Evolutionary conservation across 2,329 filamentous ascomycete species (phyloP), one percentile per base, ranked within the genome.

Genomic region (Fusarium pseudonygamai): DNA sequence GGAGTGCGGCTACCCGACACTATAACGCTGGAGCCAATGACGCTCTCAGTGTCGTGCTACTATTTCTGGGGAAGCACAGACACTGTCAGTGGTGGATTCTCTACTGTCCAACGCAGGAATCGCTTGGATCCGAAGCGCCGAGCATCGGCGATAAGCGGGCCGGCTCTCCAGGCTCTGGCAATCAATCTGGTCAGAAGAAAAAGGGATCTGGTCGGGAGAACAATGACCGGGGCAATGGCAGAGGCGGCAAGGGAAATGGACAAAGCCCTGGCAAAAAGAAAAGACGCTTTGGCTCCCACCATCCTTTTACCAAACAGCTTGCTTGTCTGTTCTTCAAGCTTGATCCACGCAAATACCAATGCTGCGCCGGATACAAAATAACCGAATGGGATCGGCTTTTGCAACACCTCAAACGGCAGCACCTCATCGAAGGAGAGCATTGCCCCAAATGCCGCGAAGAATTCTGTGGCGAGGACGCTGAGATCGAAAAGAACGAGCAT

Each of bases 11-110:
- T 37, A 39, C 11, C 20, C 50, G 32, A n/a, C 1, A 28, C 24
- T 4, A 1, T n/a, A 2, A n/a, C 34, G 0, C 1, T n/a, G 50
- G 24, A 39, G 14, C 14, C 20, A 53, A 26, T n/a, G 6, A n/a
- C 3, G n/a, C 16, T 16, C 1, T 4, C 0, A 3, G 1, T 20
- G 15, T 18, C 7, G 22, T 24, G 0, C 12, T 34, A 1, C 4
- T 24, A 3, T 34, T 24, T 8, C 1, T 9, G 16, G 16, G 10
- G 0, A 39, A 7, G 0, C 6, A 4, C 14, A 14, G 7, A 5
- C 34, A 22, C 50, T 0, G 10, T 2, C 5, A 3, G 0, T 39
- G 34, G 50, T 15, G 9, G 10, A 13, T 53, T 28, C 20, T 53
- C 0, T 22, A 53, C 50, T 28, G 50, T 2, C 24, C 15, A 22